Evolutionary conservation across 1,139 yeast species (phyloP).

Genomic region (Zygotorulaspora mrakii): DNA sequence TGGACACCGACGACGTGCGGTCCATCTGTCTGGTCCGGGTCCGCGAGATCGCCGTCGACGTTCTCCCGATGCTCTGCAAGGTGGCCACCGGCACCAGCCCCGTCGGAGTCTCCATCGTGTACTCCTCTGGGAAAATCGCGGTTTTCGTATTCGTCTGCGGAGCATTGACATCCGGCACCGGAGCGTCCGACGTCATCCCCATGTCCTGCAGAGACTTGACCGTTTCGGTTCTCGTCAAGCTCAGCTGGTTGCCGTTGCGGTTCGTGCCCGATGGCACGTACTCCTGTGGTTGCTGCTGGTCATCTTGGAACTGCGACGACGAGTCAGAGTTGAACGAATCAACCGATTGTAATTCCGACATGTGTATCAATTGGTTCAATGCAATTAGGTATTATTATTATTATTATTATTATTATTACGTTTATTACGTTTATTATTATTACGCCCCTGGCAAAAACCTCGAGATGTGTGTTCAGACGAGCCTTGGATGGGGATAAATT

Average conservation of each 20-base stretch:
- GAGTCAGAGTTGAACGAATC: slow-evolving; percentile 29
- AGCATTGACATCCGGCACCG: slow-evolving; percentile 55
- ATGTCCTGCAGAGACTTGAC: slow-evolving; percentile 58
- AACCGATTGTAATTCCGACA: slow-evolving; percentile 24
- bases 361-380: neutral
- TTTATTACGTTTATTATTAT: too few species aligned
- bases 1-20: slow-evolving; percentile 14
- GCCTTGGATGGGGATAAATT: neutral
- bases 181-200: slow-evolving; percentile 54
- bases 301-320: slow-evolving; percentile 20
- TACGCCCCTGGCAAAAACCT: too few species aligned
- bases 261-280: slow-evolving; percentile 22
- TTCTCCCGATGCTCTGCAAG: slow-evolving; percentile 63
- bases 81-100: slow-evolving; percentile 81
- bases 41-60: slow-evolving; percentile 40
- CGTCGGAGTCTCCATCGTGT: slow-evolving; percentile 77
- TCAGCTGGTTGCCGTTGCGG: slow-evolving; percentile 33
- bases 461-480: too few species aligned
- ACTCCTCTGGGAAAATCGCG: slow-evolving; percentile 88
- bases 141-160: slow-evolving; percentile 51
- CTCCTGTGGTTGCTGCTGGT: slow-evolving; percentile 26
- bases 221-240: slow-evolving; percentile 59
- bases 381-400: slow-evolving; percentile 3
- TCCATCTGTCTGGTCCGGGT: slow-evolving; percentile 35
- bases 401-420: neutral